phyloP scores from a whole-genome alignment of 2,329 filamentous ascomycete species.

The Cercospora berteroae region DNA sequence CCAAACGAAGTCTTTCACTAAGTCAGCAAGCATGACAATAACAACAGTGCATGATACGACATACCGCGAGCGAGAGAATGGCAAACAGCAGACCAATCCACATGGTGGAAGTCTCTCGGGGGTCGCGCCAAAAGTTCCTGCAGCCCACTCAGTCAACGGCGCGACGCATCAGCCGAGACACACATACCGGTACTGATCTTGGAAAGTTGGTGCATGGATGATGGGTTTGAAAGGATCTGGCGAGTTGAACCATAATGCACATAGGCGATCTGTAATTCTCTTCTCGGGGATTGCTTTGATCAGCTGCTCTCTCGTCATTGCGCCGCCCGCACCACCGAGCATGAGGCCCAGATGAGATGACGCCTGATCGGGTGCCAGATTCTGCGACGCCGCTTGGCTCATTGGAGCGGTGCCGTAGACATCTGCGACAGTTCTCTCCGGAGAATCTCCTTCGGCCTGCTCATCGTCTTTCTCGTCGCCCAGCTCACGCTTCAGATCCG shows the following conservation, averaged over 20 bases:
- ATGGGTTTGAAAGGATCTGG: slow-evolving; percentile 48
- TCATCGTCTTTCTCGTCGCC: slow-evolving; percentile 30
- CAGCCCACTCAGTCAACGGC: neutral
- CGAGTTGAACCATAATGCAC: slow-evolving; percentile 38
- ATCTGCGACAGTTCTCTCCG: slow-evolving; percentile 11
- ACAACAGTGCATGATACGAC: neutral
- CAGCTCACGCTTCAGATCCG: slow-evolving; percentile 37
- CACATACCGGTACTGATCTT: slow-evolving; percentile 42
- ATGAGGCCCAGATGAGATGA: slow-evolving; percentile 31
- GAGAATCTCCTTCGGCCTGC: slow-evolving; percentile 17
- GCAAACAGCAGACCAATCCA: slow-evolving; percentile 52
- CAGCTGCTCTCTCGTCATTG: slow-evolving; percentile 34
- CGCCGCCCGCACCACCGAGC: slow-evolving; percentile 17
- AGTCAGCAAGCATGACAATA: neutral
- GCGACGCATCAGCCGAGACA: neutral
- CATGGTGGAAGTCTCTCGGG: slow-evolving; percentile 39
- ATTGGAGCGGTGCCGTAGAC: slow-evolving; percentile 18
- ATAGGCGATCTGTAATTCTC: slow-evolving; percentile 32
- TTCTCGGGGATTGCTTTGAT: slow-evolving; percentile 37
- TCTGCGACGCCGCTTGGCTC: neutral
- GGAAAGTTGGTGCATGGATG: slow-evolving; percentile 56
- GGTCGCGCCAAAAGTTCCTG: slow-evolving; percentile 44
- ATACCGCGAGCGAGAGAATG: slow-evolving; percentile 45
- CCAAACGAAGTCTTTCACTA: slow-evolving; percentile 23
- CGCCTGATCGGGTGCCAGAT: slow-evolving; percentile 7